Conservation (phyloP, 2,329 filamentous ascomycete genomes). For the Cadophora malorum region DNA sequence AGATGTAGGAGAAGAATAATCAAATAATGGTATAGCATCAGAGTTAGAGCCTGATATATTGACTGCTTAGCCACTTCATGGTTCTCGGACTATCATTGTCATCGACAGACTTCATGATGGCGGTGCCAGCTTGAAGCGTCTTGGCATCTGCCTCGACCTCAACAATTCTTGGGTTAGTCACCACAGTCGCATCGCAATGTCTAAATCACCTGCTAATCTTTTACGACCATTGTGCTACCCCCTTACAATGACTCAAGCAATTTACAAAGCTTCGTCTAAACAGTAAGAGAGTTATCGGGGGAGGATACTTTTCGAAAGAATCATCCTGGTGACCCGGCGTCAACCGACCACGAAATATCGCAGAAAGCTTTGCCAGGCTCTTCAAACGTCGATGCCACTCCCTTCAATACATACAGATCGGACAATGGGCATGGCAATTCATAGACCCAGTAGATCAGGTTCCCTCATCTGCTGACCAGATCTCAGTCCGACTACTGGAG, state of each 20-base stretch:
- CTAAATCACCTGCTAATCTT: neutral
- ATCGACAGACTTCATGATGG: conserved; percentile 25
- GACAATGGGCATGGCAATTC: neutral
- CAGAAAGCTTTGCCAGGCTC: neutral
- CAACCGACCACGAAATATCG: neutral
- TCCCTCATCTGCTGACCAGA: neutral
- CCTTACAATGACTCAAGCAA: neutral
- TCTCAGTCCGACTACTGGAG: neutral
- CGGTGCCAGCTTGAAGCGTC: conserved; percentile 20
- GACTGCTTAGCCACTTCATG: neutral
- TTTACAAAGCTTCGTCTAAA: neutral
- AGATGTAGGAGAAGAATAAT: neutral
- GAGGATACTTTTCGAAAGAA: neutral
- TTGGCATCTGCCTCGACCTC: conserved; percentile 24
- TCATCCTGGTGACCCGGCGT: neutral
- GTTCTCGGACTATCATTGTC: conserved; percentile 7
- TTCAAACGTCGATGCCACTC: neutral
- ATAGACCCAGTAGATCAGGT: neutral
- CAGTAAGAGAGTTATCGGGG: neutral
- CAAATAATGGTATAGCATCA: neutral
- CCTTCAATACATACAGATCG: neutral
- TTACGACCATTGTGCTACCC: neutral
- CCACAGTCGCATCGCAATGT: neutral
- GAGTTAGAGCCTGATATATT: neutral
- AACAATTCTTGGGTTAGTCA: conserved; percentile 27